These are phyloP conservation scores for Alopecurus myosuroides DNA, from an alignment of 176 grass and related monocot species.

Conservation along the genomic window DNA sequence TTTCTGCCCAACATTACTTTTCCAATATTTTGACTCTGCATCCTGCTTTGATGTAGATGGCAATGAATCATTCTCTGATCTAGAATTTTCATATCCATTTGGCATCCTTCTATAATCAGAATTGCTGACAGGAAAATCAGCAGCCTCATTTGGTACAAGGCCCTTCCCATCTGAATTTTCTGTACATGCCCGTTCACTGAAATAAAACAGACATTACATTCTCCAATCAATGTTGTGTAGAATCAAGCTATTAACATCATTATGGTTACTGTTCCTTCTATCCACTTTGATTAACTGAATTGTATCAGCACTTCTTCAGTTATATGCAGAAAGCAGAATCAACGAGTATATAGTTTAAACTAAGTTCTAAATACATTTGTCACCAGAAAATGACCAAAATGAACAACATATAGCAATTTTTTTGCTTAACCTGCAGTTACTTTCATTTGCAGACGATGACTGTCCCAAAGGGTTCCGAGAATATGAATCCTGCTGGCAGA, in stretches of 20 bases:
- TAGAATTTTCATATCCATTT: conserved; percentile 35
- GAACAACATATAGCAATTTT: background rate
- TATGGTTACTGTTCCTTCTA: background rate
- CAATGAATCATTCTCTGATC: conserved; percentile 49
- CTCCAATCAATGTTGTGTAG: conserved; percentile 9
- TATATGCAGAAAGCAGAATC: background rate
- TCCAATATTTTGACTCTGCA: conserved; percentile 44
- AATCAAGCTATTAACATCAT: background rate
- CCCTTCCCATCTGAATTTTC: conserved; percentile 29
- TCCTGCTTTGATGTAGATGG: conserved; percentile 64
- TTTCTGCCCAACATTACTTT: conserved; percentile 53
- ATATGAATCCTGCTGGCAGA: conserved; percentile 46
- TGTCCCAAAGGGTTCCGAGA: conserved; percentile 53
- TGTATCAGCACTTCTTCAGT: background rate
- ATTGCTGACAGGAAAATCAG: conserved; percentile 40
- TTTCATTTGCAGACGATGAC: conserved; percentile 41
- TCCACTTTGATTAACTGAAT: conserved; percentile 3
- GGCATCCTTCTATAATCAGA: conserved; percentile 37
- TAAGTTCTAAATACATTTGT: conserved; percentile 8
- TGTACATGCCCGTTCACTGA: conserved; percentile 22
- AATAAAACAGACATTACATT: conserved; percentile 27
- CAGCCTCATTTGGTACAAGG: conserved; percentile 27
- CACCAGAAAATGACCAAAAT: background rate
- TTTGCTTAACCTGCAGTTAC: conserved; percentile 45
- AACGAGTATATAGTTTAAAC: background rate